Conservation (phyloP, 306 rosid species). For the Dalbergia oliveri region DNA sequence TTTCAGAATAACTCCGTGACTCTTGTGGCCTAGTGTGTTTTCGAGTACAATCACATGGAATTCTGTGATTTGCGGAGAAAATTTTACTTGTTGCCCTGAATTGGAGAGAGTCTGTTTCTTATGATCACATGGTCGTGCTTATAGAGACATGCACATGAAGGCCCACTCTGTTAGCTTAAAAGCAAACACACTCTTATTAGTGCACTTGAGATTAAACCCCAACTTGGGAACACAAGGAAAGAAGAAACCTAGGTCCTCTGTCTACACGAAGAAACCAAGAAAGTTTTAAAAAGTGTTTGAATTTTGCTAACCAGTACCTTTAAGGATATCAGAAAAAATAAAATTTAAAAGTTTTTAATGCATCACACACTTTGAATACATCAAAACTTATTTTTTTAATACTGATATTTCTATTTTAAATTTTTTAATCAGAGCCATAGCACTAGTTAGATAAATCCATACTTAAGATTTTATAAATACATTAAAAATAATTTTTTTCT, state of each 20-base stretch:
- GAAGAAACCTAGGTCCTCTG: conserved; percentile 44
- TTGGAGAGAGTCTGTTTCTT: conserved; percentile 46
- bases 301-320: neutral
- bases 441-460: too few species aligned
- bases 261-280: neutral
- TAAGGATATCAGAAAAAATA: too few species aligned
- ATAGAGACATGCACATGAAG: conserved; percentile 72
- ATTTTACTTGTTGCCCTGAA: conserved; percentile 26
- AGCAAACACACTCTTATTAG: conserved; percentile 64
- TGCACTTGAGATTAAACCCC: conserved; percentile 81
- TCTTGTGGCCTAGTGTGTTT: conserved; percentile 23
- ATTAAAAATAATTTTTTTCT: too few species aligned
- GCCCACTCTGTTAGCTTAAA: conserved; percentile 80
- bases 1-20: conserved; percentile 21
- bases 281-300: conserved; percentile 19
- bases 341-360: too few species aligned
- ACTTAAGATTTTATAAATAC: neutral
- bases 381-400: too few species aligned
- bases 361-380: too few species aligned
- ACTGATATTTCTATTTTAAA: too few species aligned
- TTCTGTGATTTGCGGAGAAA: conserved; percentile 48
- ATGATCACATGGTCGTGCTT: conserved; percentile 79
- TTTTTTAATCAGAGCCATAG: too few species aligned
- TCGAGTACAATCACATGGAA: conserved; percentile 49
- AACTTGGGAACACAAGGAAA: conserved; percentile 69